phyloP scores from a whole-genome alignment of 208 protist species.

The Phytomonas francai region DNA sequence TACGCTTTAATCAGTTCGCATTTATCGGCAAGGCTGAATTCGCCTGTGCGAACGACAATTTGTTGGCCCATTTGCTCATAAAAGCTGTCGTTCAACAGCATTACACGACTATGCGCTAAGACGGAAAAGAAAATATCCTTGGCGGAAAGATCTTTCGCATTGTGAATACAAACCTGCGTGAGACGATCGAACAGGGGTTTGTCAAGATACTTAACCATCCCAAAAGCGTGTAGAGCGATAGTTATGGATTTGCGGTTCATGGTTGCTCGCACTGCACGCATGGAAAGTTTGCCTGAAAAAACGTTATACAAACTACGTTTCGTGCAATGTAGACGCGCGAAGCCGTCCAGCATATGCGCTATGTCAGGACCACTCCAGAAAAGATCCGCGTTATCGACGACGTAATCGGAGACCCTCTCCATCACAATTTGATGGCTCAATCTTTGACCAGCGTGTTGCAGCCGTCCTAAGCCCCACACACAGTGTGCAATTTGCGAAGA shows the following conservation, averaged over 20 bases:
- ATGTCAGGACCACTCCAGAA: conserved; percentile 60
- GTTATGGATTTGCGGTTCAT: conserved; percentile 40
- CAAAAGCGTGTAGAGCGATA: conserved; percentile 58
- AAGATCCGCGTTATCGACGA: conserved; percentile 49
- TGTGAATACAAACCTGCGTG: conserved; percentile 16
- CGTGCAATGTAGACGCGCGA: conserved; percentile 67
- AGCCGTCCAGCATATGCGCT: conserved; percentile 54
- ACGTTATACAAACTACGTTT: conserved; percentile 74
- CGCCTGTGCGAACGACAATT: conserved; percentile 19
- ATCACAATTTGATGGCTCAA: conserved; percentile 67
- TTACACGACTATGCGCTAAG: conserved; percentile 54
- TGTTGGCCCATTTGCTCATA: conserved; percentile 44
- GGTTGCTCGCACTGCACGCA: conserved; percentile 33
- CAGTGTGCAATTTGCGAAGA: conserved; percentile 36
- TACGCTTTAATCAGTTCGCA: conserved; percentile 55
- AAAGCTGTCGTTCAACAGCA: conserved; percentile 47
- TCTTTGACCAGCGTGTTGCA: conserved; percentile 41
- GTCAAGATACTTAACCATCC: conserved; percentile 63
- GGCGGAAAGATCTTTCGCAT: conserved; percentile 33
- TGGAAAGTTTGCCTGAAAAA: conserved; percentile 32
- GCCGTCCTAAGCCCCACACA: conserved; percentile 50
- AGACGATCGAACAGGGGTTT: conserved; percentile 54
- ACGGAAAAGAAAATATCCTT: conserved; percentile 55
- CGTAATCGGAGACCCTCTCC: conserved; percentile 59
- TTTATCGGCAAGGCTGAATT: conserved; percentile 44